Conservation (phyloP, 2,329 filamentous ascomycete species). For the Hyphodiscus sp. region DNA sequence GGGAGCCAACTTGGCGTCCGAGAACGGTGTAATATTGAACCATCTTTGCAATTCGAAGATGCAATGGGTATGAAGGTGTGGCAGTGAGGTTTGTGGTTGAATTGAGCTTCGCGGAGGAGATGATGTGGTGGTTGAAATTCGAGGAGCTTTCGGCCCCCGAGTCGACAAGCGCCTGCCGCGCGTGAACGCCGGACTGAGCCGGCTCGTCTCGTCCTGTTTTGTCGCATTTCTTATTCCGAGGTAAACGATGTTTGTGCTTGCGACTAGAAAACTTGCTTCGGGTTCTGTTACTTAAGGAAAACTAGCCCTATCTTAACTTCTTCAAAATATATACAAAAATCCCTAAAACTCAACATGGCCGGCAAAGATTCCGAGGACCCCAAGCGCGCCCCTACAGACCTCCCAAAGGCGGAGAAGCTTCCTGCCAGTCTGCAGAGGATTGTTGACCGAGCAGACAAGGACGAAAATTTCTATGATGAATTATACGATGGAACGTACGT, state of each 20-base stretch:
- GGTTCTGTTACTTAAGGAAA: not conserved
- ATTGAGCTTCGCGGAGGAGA: constrained; percentile 21
- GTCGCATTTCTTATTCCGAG: constrained; percentile 1
- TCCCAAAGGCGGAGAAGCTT: constrained; percentile 36
- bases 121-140: constrained; percentile 11
- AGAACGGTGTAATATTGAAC: constrained; percentile 28
- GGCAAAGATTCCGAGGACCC: constrained; percentile 21
- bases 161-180: not conserved
- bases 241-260: not conserved
- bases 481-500: constrained; percentile 74
- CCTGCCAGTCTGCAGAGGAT: constrained; percentile 50
- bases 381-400: constrained; percentile 18
- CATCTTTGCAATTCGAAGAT: constrained; percentile 25
- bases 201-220: too few relatives aligned
- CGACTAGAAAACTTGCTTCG: not conserved
- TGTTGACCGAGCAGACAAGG: constrained; percentile 49
- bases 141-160: not conserved
- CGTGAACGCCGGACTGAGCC: not conserved
- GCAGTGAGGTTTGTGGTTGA: constrained; percentile 9
- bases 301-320: not conserved
- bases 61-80: constrained; percentile 1
- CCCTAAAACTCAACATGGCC: constrained; percentile 15
- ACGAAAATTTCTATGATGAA: constrained; percentile 72
- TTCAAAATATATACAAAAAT: not conserved
- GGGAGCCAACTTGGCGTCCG: constrained; percentile 31